A percentile compares a stretch with the other conserved stretches of the same genome.
phyloP scores from a whole-genome alignment of 129 eudicot species.

The Erigeron canadensis region DNA sequence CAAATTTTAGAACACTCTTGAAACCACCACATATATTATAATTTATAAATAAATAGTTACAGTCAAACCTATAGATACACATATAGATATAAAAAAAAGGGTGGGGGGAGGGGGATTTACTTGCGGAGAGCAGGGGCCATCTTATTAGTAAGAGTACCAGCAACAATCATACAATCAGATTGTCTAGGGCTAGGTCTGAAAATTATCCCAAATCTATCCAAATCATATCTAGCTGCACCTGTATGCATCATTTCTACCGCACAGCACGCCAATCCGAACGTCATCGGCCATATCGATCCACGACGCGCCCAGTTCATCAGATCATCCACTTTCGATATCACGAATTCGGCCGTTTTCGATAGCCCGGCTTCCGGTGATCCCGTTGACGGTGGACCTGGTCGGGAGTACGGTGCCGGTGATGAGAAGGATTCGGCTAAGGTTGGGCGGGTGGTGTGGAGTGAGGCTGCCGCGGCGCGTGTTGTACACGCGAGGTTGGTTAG shows the following conservation, averaged over 20 bases:
- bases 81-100: conserved; percentile 5
- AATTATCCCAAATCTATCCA: conserved; percentile 91
- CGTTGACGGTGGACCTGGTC: conserved; percentile 56
- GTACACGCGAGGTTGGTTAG: conserved; percentile 45
- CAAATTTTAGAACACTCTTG: background rate
- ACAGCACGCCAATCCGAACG: conserved; percentile 93
- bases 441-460: conserved; percentile 76
- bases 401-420: conserved; percentile 59
- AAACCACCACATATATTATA: background rate
- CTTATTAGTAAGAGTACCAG: conserved; percentile 96
- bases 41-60: background rate
- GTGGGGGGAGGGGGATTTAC: no score
- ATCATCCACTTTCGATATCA: conserved; percentile 93
- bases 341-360: conserved; percentile 82
- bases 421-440: conserved; percentile 40
- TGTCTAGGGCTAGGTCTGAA: conserved; percentile 97
- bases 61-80: background rate
- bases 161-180: conserved; percentile 98
- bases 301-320: conserved; percentile 96
- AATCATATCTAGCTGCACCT: conserved; percentile 91
- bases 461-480: conserved; percentile 39
- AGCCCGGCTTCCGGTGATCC: conserved; percentile 44
- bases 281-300: conserved; percentile 99
- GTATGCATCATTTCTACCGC: conserved; percentile 99
- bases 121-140: conserved; percentile 99